Conservation (phyloP, 2,329 filamentous ascomycete genomes). For the Beauveria pseudobassiana region DNA sequence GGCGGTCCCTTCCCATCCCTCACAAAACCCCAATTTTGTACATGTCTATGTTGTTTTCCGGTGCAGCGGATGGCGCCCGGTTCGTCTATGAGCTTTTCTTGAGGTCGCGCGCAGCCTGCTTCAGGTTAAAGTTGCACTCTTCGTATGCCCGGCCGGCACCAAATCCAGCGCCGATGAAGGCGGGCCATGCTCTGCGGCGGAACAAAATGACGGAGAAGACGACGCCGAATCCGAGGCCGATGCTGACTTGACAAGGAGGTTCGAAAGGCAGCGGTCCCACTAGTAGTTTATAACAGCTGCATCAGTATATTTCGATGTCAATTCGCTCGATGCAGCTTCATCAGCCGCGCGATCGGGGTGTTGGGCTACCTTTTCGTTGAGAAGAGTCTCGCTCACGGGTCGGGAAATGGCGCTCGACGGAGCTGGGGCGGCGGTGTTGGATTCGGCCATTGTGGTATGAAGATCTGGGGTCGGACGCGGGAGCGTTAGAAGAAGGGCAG, state of each 20-base stretch:
- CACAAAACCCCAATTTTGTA: constrained; percentile 14
- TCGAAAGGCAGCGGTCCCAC: constrained; percentile 99
- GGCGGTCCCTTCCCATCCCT: constrained; percentile 1
- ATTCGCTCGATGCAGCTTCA: neutral
- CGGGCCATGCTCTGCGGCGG: constrained; percentile 96
- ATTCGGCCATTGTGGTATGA: constrained; percentile 44
- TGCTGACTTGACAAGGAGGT: constrained; percentile 89
- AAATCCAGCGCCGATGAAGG: constrained; percentile 84
- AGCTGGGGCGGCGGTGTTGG: constrained; percentile 38
- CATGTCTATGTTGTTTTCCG: constrained; percentile 18
- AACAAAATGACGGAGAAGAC: constrained; percentile 98
- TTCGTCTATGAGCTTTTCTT: constrained; percentile 38
- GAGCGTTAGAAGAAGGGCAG: neutral
- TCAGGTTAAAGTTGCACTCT: constrained; percentile 83
- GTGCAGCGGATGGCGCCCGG: neutral
- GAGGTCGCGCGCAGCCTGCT: constrained; percentile 51
- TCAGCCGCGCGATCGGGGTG: neutral
- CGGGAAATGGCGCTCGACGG: constrained; percentile 61
- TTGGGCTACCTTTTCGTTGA: constrained; percentile 83
- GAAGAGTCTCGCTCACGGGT: constrained; percentile 92
- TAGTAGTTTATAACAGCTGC: constrained; percentile 30
- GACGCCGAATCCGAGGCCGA: constrained; percentile 94
- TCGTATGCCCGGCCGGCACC: constrained; percentile 95
- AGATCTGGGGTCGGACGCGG: neutral
- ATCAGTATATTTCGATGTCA: constrained; percentile 14